phyloP scores from a whole-genome alignment of 2,329 filamentous ascomycete species.

The Talaromyces sp. region DNA sequence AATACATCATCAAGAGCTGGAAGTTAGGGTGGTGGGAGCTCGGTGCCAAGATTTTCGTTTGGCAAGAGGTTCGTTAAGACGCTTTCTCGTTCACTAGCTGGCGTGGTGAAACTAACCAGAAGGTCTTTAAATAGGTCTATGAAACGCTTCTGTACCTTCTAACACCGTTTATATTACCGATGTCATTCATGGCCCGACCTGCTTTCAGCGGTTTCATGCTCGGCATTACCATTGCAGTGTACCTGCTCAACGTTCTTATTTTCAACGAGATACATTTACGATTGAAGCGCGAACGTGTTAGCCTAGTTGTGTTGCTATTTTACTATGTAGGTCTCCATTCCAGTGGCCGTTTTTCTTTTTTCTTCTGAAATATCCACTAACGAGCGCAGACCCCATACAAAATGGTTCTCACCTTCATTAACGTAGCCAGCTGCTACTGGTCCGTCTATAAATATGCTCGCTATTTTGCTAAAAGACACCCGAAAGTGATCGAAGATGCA shows the following conservation, averaged over 20 bases:
- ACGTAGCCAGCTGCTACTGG: conserved; percentile 40
- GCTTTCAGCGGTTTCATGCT: conserved; percentile 37
- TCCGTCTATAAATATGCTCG: conserved; percentile 43
- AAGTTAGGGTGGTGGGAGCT: conserved; percentile 47
- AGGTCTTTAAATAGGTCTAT: conserved; percentile 29
- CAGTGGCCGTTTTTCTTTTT: neutral
- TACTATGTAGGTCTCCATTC: conserved; percentile 30
- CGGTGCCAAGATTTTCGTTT: conserved; percentile 48
- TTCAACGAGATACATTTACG: conserved; percentile 49
- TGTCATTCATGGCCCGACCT: conserved; percentile 42
- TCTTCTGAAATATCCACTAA: neutral
- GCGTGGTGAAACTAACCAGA: neutral
- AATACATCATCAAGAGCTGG: conserved; percentile 46
- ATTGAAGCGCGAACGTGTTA: conserved; percentile 40
- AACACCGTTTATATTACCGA: conserved; percentile 43
- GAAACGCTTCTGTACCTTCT: conserved; percentile 45
- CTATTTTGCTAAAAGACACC: conserved; percentile 45
- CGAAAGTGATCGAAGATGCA: conserved; percentile 44
- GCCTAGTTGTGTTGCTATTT: conserved; percentile 31
- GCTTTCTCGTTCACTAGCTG: neutral
- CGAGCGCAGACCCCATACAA: conserved; percentile 38
- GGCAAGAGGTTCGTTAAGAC: conserved; percentile 35
- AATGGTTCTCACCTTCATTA: conserved; percentile 41
- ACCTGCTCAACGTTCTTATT: conserved; percentile 40
- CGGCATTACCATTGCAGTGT: conserved; percentile 34